Conservation (phyloP, 805 yeast genomes). For the Cephaloascus fragrans region DNA sequence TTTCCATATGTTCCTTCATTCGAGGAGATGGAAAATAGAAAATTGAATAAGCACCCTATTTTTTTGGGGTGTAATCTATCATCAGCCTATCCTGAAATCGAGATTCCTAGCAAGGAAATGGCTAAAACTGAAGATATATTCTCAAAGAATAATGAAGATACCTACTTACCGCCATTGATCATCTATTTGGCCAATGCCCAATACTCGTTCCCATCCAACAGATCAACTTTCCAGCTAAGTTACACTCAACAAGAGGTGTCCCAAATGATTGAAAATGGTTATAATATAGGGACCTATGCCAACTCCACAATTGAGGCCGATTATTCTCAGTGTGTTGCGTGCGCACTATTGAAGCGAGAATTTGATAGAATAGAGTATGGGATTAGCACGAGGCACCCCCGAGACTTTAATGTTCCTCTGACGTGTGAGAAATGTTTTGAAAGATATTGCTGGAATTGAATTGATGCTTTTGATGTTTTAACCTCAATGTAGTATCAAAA, state of each 20-base stretch:
- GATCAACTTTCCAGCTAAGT: constrained; percentile 48
- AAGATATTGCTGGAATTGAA: constrained; percentile 27
- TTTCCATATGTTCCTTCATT: constrained; percentile 28
- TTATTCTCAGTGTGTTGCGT: constrained; percentile 42
- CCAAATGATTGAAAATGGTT: constrained; percentile 42
- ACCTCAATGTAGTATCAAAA: too few species aligned
- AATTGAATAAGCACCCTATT: constrained; percentile 16
- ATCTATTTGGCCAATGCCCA: constrained; percentile 40
- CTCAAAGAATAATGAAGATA: constrained; percentile 2
- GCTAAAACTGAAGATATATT: constrained; percentile 3
- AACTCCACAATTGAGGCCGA: constrained; percentile 24
- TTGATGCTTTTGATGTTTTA: too few species aligned
- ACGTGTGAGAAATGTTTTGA: constrained; percentile 23
- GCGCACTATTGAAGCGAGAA: constrained; percentile 45
- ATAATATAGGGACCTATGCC: constrained; percentile 34
- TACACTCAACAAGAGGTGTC: constrained; percentile 33
- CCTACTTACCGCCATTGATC: constrained; percentile 40
- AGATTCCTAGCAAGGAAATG: neutral
- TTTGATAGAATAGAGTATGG: constrained; percentile 26
- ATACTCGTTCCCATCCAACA: constrained; percentile 35
- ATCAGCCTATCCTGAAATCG: constrained; percentile 15
- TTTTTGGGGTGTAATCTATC: constrained; percentile 33
- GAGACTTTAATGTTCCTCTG: neutral
- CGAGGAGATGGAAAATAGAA: constrained; percentile 9
- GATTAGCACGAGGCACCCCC: constrained; percentile 7